Percentiles rank a stretch among this genome's conserved stretches.
Evolutionary conservation across 2,329 filamentous ascomycete genomes (phyloP).

Genomic region (Bipolaris oryzae): DNA sequence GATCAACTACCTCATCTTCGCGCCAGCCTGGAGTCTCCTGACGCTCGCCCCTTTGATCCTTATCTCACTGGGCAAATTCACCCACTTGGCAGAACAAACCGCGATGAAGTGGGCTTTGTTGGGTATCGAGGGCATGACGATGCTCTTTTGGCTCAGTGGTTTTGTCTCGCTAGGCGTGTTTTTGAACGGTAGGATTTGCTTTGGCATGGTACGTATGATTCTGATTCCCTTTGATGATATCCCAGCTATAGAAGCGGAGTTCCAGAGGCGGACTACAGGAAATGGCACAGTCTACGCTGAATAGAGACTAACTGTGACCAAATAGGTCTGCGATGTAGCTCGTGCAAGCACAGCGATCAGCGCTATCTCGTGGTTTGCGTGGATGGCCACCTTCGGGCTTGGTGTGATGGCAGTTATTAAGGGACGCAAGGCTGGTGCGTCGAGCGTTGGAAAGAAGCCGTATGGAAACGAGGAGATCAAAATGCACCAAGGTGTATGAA

Average conservation of each 20-base stretch:
- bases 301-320: neutral
- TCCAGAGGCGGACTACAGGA: neutral
- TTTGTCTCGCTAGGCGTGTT: slow-evolving; percentile 76
- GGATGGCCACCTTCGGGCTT: slow-evolving; percentile 50
- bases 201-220: slow-evolving; percentile 43
- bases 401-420: slow-evolving; percentile 43
- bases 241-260: neutral
- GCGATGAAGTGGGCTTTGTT: slow-evolving; percentile 67
- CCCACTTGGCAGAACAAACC: slow-evolving; percentile 44
- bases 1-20: slow-evolving; percentile 81
- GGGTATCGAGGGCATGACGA: slow-evolving; percentile 71
- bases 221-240: neutral
- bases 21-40: slow-evolving; percentile 73
- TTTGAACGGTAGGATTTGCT: slow-evolving; percentile 64
- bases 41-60: slow-evolving; percentile 71
- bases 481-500: slow-evolving; percentile 51
- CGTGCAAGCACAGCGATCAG: slow-evolving; percentile 71
- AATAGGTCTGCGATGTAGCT: slow-evolving; percentile 60
- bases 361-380: slow-evolving; percentile 65
- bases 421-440: slow-evolving; percentile 6
- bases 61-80: slow-evolving; percentile 64
- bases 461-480: slow-evolving; percentile 37
- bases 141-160: slow-evolving; percentile 89
- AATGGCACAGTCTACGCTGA: neutral
- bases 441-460: slow-evolving; percentile 16